A percentile compares a stretch with the other conserved stretches of the same genome.
Evolutionary conservation across 164 flowering plant species (phyloP).

Genomic region (Buxus sempervirens): DNA sequence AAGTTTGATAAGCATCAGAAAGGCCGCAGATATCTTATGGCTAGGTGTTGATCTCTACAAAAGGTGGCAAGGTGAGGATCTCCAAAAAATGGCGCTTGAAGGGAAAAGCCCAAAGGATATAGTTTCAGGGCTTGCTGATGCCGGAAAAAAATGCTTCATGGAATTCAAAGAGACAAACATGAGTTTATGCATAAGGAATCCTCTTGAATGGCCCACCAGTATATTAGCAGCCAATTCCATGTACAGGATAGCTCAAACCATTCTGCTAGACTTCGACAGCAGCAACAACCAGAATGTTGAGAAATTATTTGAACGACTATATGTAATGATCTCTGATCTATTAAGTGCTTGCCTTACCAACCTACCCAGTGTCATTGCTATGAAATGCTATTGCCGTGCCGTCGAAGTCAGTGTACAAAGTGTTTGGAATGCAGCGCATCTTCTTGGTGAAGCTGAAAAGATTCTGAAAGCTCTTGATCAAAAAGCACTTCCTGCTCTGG

Average conservation of each 20-base stretch:
- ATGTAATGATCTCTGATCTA: constrained; percentile 40
- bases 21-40: constrained; percentile 57
- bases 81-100: constrained; percentile 30
- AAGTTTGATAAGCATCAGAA: constrained; percentile 25
- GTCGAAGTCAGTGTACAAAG: constrained; percentile 38
- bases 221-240: constrained; percentile 57
- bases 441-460: constrained; percentile 44
- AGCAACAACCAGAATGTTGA: constrained; percentile 13
- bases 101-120: constrained; percentile 32
- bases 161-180: constrained; percentile 19
- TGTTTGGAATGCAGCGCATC: constrained; percentile 31
- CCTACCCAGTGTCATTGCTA: constrained; percentile 28
- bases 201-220: constrained; percentile 42
- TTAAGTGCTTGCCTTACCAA: constrained; percentile 56
- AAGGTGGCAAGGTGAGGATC: constrained; percentile 52
- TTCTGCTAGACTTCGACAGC: constrained; percentile 21
- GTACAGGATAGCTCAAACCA: constrained; percentile 47
- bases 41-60: constrained; percentile 43
- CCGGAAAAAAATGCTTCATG: constrained; percentile 24
- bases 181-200: constrained; percentile 21
- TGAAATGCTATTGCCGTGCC: constrained; percentile 28
- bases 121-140: constrained; percentile 32
- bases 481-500: constrained; percentile 17
- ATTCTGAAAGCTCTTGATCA: constrained; percentile 35
- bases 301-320: constrained; percentile 26